Evolutionary conservation across 2,329 filamentous ascomycete species (phyloP).

Genomic region (Botrytis cinerea): DNA sequence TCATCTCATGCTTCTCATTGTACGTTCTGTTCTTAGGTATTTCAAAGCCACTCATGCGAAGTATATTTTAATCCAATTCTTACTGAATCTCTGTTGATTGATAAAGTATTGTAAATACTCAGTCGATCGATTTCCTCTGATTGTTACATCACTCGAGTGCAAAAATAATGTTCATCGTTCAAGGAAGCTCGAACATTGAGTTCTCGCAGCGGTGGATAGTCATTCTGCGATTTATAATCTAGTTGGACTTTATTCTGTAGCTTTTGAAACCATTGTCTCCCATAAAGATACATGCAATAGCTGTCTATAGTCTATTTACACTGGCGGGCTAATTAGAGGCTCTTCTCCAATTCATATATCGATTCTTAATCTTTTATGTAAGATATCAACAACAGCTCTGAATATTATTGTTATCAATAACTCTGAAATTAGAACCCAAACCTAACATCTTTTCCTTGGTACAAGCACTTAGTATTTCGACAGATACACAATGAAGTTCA

Average conservation of each 20-base stretch:
- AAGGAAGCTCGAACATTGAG: neutral
- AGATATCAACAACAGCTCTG: neutral
- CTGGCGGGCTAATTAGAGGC: neutral
- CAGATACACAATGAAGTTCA: neutral
- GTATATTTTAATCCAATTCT: neutral
- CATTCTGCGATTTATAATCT: neutral
- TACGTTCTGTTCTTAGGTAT: neutral
- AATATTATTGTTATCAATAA: neutral
- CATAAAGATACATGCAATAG: neutral
- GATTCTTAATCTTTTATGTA: neutral
- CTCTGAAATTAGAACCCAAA: neutral
- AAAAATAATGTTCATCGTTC: neutral
- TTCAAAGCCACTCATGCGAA: neutral
- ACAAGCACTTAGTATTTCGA: neutral
- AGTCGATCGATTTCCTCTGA: neutral
- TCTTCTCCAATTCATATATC: neutral
- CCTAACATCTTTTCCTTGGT: neutral
- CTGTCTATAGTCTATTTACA: neutral
- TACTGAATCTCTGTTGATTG: neutral
- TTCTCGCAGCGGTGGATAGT: neutral
- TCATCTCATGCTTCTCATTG: neutral
- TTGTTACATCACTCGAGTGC: neutral
- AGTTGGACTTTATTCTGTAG: neutral
- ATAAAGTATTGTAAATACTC: neutral
- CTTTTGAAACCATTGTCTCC: neutral